Evolutionary conservation across 345 rosid species (phyloP).

Genomic region (Clarkia xantiana): DNA sequence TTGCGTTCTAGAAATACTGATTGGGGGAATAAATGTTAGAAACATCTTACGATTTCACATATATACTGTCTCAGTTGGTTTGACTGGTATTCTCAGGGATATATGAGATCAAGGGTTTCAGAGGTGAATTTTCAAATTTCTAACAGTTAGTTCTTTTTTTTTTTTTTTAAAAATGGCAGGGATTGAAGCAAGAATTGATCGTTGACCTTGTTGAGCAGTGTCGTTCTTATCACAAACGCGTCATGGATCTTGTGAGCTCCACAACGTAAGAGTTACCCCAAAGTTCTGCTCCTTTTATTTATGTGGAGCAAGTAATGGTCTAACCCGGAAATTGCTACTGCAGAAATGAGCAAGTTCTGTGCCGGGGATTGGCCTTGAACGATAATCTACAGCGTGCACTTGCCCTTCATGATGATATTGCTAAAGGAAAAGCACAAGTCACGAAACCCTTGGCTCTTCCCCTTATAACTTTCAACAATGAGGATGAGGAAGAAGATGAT

Average conservation of each 20-base stretch:
- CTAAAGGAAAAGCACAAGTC: constrained; percentile 33
- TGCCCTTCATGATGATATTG: constrained; percentile 64
- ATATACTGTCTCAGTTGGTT: no score
- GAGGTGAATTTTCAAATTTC: no score
- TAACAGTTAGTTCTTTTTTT: not conserved
- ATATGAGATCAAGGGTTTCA: no score
- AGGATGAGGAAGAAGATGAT: constrained; percentile 74
- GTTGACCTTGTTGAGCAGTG: constrained; percentile 90
- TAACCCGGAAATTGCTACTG: not conserved
- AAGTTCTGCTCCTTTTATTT: not conserved
- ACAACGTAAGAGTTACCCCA: constrained; percentile 37
- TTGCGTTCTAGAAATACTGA: not conserved
- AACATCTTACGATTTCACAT: not conserved
- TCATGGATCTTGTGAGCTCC: constrained; percentile 62
- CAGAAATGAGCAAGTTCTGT: constrained; percentile 76
- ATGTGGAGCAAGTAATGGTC: constrained; percentile 8
- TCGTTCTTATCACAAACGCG: constrained; percentile 69
- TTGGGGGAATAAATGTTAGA: not conserved
- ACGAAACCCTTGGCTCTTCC: constrained; percentile 28
- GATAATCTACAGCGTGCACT: constrained; percentile 82
- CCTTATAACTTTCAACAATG: constrained; percentile 42
- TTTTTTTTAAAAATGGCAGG: constrained; percentile 53
- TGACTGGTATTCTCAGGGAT: no score
- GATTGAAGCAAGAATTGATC: constrained; percentile 68
- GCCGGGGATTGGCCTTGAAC: constrained; percentile 75